These are phyloP conservation scores for Nannochloropsis salina DNA, from an alignment of 108 stramenopile genomes.

Conservation along the genomic window DNA sequence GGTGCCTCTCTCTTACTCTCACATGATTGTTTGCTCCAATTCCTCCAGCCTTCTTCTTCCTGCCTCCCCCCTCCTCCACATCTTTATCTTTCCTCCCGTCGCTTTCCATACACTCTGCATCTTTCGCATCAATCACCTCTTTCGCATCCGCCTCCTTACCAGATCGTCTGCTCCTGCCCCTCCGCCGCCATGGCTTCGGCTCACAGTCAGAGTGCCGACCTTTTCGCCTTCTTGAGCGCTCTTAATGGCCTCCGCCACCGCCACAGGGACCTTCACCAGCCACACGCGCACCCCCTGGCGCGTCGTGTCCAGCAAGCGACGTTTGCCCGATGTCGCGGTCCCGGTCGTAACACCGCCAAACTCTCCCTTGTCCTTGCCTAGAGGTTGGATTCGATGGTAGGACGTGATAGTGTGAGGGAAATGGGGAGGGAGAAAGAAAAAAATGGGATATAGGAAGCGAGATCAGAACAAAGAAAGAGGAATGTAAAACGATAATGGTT, in stretches of 20 bases:
- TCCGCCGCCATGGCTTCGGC: neutral
- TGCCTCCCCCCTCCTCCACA: neutral
- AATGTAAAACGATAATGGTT: neutral
- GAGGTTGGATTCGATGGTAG: neutral
- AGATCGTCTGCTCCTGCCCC: neutral
- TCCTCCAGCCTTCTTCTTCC: neutral
- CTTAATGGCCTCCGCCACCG: neutral
- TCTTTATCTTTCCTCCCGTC: neutral
- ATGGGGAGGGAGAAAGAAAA: neutral
- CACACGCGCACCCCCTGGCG: neutral
- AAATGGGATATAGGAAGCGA: neutral
- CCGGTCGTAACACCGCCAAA: neutral
- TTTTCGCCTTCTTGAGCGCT: neutral
- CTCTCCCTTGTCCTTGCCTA: neutral
- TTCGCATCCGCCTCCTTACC: neutral
- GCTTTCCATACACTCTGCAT: neutral
- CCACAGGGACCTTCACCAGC: neutral
- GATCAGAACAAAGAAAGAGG: neutral
- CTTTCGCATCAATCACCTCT: neutral
- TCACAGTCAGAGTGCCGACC: neutral
- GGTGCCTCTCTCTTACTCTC: neutral
- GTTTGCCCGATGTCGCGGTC: neutral
- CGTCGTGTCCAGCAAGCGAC: neutral
- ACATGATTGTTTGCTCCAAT: neutral
- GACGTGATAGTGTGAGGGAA: neutral